Evolutionary conservation across 768 basidiomycete genomes (phyloP).

Genomic region (Tricholoma sp.): DNA sequence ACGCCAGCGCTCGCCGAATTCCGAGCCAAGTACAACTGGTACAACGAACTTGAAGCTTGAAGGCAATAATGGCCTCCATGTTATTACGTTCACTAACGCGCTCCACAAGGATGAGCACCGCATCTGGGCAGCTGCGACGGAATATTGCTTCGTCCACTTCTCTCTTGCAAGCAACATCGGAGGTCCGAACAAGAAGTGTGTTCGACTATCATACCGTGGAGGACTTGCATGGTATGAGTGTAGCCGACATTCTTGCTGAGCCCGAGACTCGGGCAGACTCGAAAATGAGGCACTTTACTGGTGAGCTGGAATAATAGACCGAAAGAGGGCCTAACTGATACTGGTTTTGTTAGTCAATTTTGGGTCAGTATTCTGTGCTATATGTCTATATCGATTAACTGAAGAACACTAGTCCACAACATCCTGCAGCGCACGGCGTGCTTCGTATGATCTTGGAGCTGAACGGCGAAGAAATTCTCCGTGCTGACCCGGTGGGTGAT

Average conservation of each 20-base stretch:
- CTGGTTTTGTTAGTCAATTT: constrained; percentile 70
- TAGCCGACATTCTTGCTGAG: constrained; percentile 77
- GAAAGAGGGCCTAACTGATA: constrained; percentile 3
- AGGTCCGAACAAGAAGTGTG: constrained; percentile 35
- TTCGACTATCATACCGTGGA: constrained; percentile 75
- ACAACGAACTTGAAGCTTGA: neutral
- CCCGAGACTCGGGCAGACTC: constrained; percentile 65
- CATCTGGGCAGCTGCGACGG: constrained; percentile 27
- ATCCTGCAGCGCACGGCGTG: constrained; percentile 98
- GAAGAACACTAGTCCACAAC: constrained; percentile 66
- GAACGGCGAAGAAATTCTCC: constrained; percentile 93
- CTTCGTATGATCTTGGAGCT: constrained; percentile 95
- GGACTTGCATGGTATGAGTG: constrained; percentile 76
- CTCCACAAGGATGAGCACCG: constrained; percentile 27
- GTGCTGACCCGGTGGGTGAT: constrained; percentile 69
- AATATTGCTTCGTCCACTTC: constrained; percentile 33
- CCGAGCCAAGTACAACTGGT: too few species aligned
- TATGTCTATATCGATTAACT: neutral
- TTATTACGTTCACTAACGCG: constrained; percentile 60
- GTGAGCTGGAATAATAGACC: constrained; percentile 34
- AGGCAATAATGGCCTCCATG: constrained; percentile 50
- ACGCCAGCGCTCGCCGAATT: neutral
- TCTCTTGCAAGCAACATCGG: constrained; percentile 24
- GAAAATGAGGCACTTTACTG: constrained; percentile 91
- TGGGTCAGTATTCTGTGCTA: constrained; percentile 50